phyloP scores from a whole-genome alignment of 2,329 filamentous ascomycete genomes.

The Aspergillus chevalieri region DNA sequence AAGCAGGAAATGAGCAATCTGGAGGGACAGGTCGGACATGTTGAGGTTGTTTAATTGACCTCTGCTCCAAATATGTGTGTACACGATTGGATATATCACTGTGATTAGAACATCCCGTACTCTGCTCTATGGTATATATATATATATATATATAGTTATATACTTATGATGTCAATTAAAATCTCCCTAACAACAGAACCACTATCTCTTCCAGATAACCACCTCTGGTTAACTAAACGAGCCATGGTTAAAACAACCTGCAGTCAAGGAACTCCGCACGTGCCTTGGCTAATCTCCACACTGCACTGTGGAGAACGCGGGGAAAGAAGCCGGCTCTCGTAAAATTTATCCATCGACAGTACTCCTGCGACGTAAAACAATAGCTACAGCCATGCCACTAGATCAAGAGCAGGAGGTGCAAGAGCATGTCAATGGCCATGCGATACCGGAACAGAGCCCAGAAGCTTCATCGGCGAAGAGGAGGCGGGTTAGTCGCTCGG shows the following conservation, averaged over 20 bases:
- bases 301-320: conserved; percentile 4
- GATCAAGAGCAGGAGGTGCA: conserved; percentile 16
- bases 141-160: too few relatives aligned
- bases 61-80: too few relatives aligned
- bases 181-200: too few relatives aligned
- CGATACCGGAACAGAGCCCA: neutral
- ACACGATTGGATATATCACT: too few relatives aligned
- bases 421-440: conserved; percentile 12
- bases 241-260: conserved; percentile 15
- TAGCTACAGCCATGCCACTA: conserved; percentile 1
- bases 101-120: too few relatives aligned
- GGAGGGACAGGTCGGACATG: too few relatives aligned
- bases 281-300: conserved; percentile 16
- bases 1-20: too few relatives aligned
- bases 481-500: conserved; percentile 1
- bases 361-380: neutral
- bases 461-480: neutral
- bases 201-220: too few relatives aligned
- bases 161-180: too few relatives aligned
- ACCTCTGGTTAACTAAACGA: too few relatives aligned
- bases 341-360: neutral
- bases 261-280: neutral
- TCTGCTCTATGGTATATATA: too few relatives aligned
- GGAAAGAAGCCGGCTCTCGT: neutral
- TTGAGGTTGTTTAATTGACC: too few relatives aligned